Percentiles rank a stretch among this genome's conserved stretches.
These are phyloP conservation scores for Peziza echinospora DNA, from an alignment of 495 filamentous ascomycete species.

Conservation along the genomic window DNA sequence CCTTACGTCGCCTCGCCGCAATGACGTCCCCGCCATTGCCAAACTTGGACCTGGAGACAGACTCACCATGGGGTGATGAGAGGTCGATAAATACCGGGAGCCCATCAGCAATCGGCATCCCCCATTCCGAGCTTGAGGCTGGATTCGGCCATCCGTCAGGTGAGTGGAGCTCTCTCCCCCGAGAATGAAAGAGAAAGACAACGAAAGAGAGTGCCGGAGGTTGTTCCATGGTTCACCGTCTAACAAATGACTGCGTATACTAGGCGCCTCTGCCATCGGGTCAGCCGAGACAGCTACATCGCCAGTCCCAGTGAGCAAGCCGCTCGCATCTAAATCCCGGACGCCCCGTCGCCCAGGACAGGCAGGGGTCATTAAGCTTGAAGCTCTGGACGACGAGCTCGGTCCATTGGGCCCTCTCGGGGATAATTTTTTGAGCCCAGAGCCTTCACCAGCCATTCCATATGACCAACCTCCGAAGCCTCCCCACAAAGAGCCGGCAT, in stretches of 20 bases:
- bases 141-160: too few species aligned
- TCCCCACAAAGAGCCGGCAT: constrained; percentile 56
- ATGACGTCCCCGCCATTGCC: constrained; percentile 16
- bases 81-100: constrained; percentile 14
- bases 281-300: too few species aligned
- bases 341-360: constrained; percentile 17
- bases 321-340: constrained; percentile 3
- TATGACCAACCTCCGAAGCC: constrained; percentile 61
- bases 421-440: constrained; percentile 30
- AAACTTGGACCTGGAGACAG: constrained; percentile 13
- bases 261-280: too few species aligned
- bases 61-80: constrained; percentile 20
- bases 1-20: background rate
- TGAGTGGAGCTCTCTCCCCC: too few species aligned
- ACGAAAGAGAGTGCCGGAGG: too few species aligned
- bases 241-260: too few species aligned
- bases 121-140: too few species aligned
- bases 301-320: background rate
- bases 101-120: too few species aligned
- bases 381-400: constrained; percentile 74
- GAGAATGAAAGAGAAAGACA: too few species aligned
- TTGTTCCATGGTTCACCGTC: background rate
- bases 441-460: constrained; percentile 11
- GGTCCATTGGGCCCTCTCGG: constrained; percentile 81
- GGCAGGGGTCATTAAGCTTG: constrained; percentile 30